Evolutionary conservation across 78 protist species (phyloP).

Genomic region (Tieghemostelium lacteum): DNA sequence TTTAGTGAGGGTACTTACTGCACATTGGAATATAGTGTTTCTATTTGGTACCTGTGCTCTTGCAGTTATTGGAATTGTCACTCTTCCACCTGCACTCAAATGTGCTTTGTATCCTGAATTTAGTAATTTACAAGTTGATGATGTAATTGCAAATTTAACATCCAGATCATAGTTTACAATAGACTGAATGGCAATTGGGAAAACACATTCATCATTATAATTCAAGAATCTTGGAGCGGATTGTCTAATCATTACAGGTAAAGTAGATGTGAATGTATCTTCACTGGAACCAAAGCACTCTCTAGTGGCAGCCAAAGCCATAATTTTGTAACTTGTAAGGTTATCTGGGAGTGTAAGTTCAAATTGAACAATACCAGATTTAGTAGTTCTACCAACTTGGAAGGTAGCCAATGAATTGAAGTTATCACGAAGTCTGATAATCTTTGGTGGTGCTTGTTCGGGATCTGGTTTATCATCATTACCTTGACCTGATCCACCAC

Average conservation of each 20-base stretch:
- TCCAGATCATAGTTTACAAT: slow-evolving; percentile 36
- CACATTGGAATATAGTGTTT: slow-evolving; percentile 5
- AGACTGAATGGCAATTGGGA: slow-evolving; percentile 21
- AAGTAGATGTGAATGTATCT: slow-evolving; percentile 22
- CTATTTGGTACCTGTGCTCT: slow-evolving; percentile 31
- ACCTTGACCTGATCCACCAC: slow-evolving; percentile 18
- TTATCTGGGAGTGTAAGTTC: slow-evolving; percentile 35
- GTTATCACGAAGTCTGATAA: slow-evolving; percentile 28
- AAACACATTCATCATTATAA: slow-evolving; percentile 18
- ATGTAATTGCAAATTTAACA: slow-evolving; percentile 1
- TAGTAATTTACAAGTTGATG: slow-evolving; percentile 1
- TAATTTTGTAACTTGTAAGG: slow-evolving; percentile 25
- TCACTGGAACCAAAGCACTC: slow-evolving; percentile 25
- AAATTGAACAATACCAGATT: slow-evolving; percentile 8
- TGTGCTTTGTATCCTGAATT: slow-evolving; percentile 16
- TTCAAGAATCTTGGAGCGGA: slow-evolving; percentile 52
- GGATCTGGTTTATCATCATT: background rate
- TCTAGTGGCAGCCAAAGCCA: background rate
- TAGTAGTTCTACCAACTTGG: background rate
- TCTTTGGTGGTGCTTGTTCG: background rate
- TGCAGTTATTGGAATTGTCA: background rate
- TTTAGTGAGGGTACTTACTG: background rate
- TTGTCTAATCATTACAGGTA: slow-evolving; percentile 40
- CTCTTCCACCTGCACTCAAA: slow-evolving; percentile 14
- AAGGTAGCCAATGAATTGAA: slow-evolving; percentile 28